These are phyloP conservation scores for Benincasa hispida DNA, from an alignment of 306 rosid genomes.

Conservation along the genomic window DNA sequence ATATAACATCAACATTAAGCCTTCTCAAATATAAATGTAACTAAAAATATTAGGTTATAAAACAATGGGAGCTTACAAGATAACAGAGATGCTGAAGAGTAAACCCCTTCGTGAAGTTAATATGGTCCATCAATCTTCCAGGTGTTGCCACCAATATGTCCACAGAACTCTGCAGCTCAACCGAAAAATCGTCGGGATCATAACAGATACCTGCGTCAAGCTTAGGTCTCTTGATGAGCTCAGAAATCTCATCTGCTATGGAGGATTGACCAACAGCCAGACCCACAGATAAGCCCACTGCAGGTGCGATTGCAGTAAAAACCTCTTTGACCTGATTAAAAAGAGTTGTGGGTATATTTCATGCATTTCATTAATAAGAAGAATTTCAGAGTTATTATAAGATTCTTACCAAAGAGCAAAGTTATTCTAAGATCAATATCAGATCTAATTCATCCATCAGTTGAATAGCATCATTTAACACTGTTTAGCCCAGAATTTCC, in stretches of 20 bases:
- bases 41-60: background rate
- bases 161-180: conserved; percentile 42
- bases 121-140: conserved; percentile 84
- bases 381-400: background rate
- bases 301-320: conserved; percentile 57
- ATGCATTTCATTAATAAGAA: background rate
- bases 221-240: conserved; percentile 41
- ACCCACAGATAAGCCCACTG: conserved; percentile 69
- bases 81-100: conserved; percentile 83
- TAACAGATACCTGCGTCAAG: conserved; percentile 42
- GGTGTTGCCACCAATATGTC: conserved; percentile 92
- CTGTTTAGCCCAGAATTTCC: background rate
- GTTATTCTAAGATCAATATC: background rate
- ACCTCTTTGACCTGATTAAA: conserved; percentile 46
- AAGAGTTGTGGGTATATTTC: background rate
- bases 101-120: conserved; percentile 63
- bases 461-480: too few species aligned
- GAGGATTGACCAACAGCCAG: conserved; percentile 85
- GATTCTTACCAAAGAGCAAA: background rate
- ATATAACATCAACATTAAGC: background rate
- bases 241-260: conserved; percentile 55
- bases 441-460: background rate
- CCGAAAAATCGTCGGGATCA: conserved; percentile 32
- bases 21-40: background rate
- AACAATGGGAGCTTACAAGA: conserved; percentile 46